Percentiles rank a stretch among this genome's conserved stretches.
Evolutionary conservation across 768 basidiomycete genomes (phyloP).

Genomic region (Gyrodon lividus): DNA sequence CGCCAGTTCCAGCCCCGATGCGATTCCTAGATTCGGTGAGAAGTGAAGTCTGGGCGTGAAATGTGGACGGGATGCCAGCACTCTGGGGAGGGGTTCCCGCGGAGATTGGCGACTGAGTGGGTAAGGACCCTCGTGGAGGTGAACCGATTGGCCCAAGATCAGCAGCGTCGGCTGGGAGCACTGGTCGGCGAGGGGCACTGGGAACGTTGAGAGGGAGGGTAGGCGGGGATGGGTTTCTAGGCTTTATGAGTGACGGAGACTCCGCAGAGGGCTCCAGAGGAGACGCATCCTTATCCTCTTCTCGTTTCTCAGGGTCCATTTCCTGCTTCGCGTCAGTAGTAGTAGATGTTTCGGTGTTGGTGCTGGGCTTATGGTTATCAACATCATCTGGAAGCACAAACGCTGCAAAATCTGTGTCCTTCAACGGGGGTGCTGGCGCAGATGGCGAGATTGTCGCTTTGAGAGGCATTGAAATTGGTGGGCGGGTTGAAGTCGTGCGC

Average conservation of each 20-base stretch:
- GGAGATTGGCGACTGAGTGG: slow-evolving; percentile 55
- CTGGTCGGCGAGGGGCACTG: slow-evolving; percentile 48
- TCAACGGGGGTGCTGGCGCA: slow-evolving; percentile 74
- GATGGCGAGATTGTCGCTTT: slow-evolving; percentile 75
- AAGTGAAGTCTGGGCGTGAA: slow-evolving; percentile 66
- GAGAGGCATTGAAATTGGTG: slow-evolving; percentile 64
- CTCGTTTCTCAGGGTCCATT: slow-evolving; percentile 13
- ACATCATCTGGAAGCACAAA: slow-evolving; percentile 66
- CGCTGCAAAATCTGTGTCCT: slow-evolving; percentile 71
- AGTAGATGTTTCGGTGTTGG: slow-evolving; percentile 4
- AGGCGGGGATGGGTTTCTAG: slow-evolving; percentile 41
- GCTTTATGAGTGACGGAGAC: slow-evolving; percentile 11
- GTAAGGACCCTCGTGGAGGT: slow-evolving; percentile 53
- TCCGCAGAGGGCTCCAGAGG: slow-evolving; percentile 9
- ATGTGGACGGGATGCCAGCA: slow-evolving; percentile 58
- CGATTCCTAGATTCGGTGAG: slow-evolving; percentile 39
- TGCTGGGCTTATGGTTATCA: slow-evolving; percentile 19
- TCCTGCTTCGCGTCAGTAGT: slow-evolving; percentile 1
- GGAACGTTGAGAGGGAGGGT: slow-evolving; percentile 53
- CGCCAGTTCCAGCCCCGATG: slow-evolving; percentile 36
- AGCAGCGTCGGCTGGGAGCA: slow-evolving; percentile 35
- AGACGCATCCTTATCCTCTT: neutral
- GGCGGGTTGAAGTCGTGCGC: slow-evolving; percentile 48
- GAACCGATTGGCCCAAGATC: slow-evolving; percentile 87
- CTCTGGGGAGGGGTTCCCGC: slow-evolving; percentile 37